Conservation (phyloP, 148 eudicot genomes). For the Rheum nobile region DNA sequence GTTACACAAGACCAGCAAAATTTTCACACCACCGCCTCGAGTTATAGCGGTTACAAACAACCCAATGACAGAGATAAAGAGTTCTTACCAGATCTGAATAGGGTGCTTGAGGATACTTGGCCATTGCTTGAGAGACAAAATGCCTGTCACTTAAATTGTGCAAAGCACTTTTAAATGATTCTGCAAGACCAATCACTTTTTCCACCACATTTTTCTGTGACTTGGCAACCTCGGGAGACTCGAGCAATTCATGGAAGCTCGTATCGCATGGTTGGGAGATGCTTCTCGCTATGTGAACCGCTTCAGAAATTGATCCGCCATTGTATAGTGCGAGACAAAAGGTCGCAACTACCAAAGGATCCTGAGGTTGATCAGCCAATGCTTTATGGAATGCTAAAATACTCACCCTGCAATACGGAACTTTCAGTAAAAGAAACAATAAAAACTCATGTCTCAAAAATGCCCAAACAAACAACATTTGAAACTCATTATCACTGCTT, state of each 20-base stretch:
- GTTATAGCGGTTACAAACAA: background rate
- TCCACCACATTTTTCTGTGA: slow-evolving; percentile 12
- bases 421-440: background rate
- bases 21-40: background rate
- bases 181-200: slow-evolving; percentile 45
- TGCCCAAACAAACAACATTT: background rate
- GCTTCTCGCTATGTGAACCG: slow-evolving; percentile 36
- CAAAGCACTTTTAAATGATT: slow-evolving; percentile 37
- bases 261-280: slow-evolving; percentile 37
- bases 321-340: slow-evolving; percentile 71
- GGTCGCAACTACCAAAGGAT: slow-evolving; percentile 65
- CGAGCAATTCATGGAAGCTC: slow-evolving; percentile 49
- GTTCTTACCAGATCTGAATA: slow-evolving; percentile 56
- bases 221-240: slow-evolving; percentile 20
- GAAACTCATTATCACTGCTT: background rate
- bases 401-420: slow-evolving; percentile 39
- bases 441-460: background rate
- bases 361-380: slow-evolving; percentile 42
- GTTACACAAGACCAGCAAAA: slow-evolving; percentile 15
- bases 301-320: slow-evolving; percentile 72
- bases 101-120: slow-evolving; percentile 63
- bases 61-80: background rate
- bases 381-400: slow-evolving; percentile 80
- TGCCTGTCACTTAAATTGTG: slow-evolving; percentile 47
- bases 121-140: slow-evolving; percentile 64